These are phyloP conservation scores for Apiotrichum gracile DNA, from an alignment of 1,284 basidiomycete species.

Conservation along the genomic window DNA sequence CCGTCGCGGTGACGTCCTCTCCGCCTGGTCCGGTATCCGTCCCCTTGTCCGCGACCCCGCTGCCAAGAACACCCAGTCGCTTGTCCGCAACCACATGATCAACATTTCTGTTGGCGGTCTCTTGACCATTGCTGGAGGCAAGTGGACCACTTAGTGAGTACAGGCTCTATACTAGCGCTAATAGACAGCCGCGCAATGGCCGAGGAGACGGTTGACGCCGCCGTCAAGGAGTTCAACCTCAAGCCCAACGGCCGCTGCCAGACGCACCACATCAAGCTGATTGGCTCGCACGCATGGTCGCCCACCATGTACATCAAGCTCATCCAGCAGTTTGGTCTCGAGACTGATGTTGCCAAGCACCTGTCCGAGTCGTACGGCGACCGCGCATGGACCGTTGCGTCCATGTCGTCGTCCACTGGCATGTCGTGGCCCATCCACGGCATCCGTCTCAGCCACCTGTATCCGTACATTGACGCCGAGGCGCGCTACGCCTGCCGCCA, in stretches of 20 bases:
- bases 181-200: constrained; percentile 72
- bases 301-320: constrained; percentile 96
- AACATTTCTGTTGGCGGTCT: constrained; percentile 74
- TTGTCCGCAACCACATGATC: constrained; percentile 94
- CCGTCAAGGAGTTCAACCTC: constrained; percentile 69
- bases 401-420: constrained; percentile 66
- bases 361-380: constrained; percentile 87
- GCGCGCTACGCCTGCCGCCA: constrained; percentile 81
- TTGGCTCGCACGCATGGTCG: constrained; percentile 93
- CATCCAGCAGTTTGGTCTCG: constrained; percentile 83
- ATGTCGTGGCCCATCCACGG: constrained; percentile 77
- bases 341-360: constrained; percentile 88
- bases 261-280: constrained; percentile 72
- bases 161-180: not conserved
- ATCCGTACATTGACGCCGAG: constrained; percentile 92
- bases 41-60: constrained; percentile 82
- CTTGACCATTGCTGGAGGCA: constrained; percentile 92
- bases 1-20: constrained; percentile 90
- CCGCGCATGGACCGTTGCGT: constrained; percentile 89
- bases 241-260: constrained; percentile 62
- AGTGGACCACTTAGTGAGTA: constrained; percentile 87
- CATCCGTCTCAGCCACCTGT: constrained; percentile 63
- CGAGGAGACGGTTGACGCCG: constrained; percentile 86
- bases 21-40: constrained; percentile 87
- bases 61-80: constrained; percentile 72